phyloP scores from a whole-genome alignment of 257 asterid genomes.

The Solanum tacnaense region DNA sequence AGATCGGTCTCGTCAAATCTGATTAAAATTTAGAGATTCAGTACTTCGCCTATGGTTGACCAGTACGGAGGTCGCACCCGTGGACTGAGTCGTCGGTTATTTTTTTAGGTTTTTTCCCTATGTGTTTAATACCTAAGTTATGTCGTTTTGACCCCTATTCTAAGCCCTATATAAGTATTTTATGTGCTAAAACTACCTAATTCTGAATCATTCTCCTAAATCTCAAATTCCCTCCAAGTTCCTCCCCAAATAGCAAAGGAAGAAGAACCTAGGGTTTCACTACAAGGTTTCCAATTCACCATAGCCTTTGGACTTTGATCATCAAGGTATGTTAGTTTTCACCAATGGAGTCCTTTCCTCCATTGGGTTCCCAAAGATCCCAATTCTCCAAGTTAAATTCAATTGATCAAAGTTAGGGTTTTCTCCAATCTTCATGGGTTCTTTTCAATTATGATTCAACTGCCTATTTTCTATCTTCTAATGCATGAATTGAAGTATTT shows the following conservation, averaged over 20 bases:
- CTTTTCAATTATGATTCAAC: neutral
- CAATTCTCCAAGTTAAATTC: neutral
- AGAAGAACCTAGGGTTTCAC: neutral
- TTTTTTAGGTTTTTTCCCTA: too few species aligned
- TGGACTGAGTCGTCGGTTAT: neutral
- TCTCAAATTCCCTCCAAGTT: neutral
- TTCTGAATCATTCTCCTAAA: neutral
- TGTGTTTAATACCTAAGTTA: neutral
- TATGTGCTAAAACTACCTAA: neutral
- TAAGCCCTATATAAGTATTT: neutral
- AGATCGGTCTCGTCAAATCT: neutral
- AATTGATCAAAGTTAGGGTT: neutral
- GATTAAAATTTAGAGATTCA: neutral
- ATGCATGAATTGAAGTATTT: neutral
- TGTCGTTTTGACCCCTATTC: neutral
- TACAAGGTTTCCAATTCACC: neutral
- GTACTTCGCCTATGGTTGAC: neutral
- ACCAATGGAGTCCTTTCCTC: neutral
- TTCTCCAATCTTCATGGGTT: neutral
- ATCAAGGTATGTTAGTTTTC: neutral
- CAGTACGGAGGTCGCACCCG: neutral
- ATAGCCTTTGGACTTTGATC: neutral
- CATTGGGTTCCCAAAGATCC: neutral
- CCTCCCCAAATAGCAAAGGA: neutral
- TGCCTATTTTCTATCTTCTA: neutral